Evolutionary conservation across 441 rosid genomes (phyloP).

Genomic region (Populus tomentosa): DNA sequence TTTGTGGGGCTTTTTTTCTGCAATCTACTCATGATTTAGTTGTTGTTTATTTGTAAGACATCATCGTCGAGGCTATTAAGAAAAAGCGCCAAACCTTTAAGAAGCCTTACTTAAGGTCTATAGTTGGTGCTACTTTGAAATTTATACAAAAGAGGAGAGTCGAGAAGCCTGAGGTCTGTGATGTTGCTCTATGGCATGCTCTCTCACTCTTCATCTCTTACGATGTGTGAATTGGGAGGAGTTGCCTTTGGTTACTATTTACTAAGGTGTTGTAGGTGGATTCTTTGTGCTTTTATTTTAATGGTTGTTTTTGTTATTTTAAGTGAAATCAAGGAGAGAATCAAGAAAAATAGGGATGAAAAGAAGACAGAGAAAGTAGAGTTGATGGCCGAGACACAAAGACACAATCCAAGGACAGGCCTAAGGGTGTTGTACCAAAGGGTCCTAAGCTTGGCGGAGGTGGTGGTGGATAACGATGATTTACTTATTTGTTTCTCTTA

Average conservation of each 20-base stretch:
- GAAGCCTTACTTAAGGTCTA: slow-evolving; percentile 52
- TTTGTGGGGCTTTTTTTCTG: neutral
- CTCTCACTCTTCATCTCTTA: neutral
- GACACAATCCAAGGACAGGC: slow-evolving; percentile 37
- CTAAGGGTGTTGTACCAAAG: slow-evolving; percentile 37
- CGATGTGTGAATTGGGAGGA: neutral
- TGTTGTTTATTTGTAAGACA: slow-evolving; percentile 21
- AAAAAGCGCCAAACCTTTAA: slow-evolving; percentile 39
- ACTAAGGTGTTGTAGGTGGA: neutral
- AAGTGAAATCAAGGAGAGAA: slow-evolving; percentile 75
- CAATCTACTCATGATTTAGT: neutral
- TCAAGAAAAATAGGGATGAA: slow-evolving; percentile 79
- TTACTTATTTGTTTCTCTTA: neutral
- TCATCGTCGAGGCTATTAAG: slow-evolving; percentile 42
- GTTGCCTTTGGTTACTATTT: neutral
- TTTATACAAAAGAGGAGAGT: slow-evolving; percentile 46
- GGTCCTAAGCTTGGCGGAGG: slow-evolving; percentile 22
- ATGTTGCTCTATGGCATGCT: slow-evolving; percentile 44
- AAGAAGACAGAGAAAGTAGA: slow-evolving; percentile 78
- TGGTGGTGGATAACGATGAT: slow-evolving; percentile 26
- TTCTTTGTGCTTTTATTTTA: neutral
- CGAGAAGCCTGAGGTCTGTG: slow-evolving; percentile 52
- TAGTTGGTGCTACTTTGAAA: slow-evolving; percentile 52
- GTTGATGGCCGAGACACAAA: slow-evolving; percentile 46
- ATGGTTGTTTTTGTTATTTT: neutral